These are phyloP conservation scores for Amorphotheca resinae DNA, from an alignment of 495 filamentous ascomycete species.

Conservation along the genomic window DNA sequence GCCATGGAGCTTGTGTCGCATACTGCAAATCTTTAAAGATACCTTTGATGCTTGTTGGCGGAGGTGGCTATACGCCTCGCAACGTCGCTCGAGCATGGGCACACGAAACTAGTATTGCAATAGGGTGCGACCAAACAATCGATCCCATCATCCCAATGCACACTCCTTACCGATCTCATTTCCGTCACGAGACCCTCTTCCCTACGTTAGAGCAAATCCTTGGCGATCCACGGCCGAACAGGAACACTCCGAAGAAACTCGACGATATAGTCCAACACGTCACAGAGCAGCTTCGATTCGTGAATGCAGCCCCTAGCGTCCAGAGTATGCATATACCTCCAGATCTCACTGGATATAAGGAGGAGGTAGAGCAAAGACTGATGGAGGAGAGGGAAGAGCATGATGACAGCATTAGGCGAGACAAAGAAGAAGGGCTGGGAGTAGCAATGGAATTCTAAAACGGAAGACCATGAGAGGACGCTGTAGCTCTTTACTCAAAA, in stretches of 20 bases:
- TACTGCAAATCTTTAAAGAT: conserved; percentile 68
- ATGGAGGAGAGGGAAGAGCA: conserved; percentile 49
- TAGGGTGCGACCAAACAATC: conserved; percentile 59
- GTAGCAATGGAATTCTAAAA: conserved; percentile 18
- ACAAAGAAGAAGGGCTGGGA: conserved; percentile 16
- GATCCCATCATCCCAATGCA: conserved; percentile 59
- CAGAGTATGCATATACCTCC: conserved; percentile 72
- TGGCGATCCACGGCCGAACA: conserved; percentile 51
- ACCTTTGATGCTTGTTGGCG: conserved; percentile 81
- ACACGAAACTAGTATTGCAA: conserved; percentile 84
- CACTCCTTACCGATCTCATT: conserved; percentile 68
- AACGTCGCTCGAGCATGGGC: conserved; percentile 96
- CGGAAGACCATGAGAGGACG: not conserved
- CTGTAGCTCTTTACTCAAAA: not conserved
- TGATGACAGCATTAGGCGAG: conserved; percentile 9
- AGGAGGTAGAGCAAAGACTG: conserved; percentile 67
- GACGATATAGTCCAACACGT: conserved; percentile 60
- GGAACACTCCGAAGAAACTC: conserved; percentile 66
- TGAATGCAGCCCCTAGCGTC: conserved; percentile 74
- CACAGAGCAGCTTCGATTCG: conserved; percentile 75
- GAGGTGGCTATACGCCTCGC: conserved; percentile 93
- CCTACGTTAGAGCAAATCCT: conserved; percentile 59
- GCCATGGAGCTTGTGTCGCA: conserved; percentile 82
- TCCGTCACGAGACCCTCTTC: conserved; percentile 72
- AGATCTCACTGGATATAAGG: conserved; percentile 58